A percentile compares a stretch with the other conserved stretches of the same genome.
Conservation (phyloP, 495 filamentous ascomycete species). For the Neurospora discreta region DNA sequence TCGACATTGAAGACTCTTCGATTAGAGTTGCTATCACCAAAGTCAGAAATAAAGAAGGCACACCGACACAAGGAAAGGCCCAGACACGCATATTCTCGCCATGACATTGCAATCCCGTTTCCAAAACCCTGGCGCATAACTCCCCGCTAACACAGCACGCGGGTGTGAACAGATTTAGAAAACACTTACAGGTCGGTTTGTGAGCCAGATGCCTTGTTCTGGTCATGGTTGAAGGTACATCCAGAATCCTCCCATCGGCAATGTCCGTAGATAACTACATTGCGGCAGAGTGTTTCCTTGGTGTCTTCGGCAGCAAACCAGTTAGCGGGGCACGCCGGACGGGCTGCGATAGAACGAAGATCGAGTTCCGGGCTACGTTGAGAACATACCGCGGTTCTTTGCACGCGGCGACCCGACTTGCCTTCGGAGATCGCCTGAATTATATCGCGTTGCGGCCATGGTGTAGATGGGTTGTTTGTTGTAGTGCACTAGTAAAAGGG, state of each 20-base stretch:
- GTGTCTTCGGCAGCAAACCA: conserved; percentile 25
- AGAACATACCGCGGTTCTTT: conserved; percentile 36
- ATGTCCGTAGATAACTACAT: conserved; percentile 87
- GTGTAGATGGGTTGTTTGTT: conserved; percentile 1
- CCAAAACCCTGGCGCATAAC: neutral
- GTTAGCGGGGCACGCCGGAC: conserved; percentile 3
- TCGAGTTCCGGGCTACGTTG: neutral
- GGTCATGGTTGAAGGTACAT: conserved; percentile 86
- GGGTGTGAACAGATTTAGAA: neutral
- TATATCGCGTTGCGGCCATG: conserved; percentile 36
- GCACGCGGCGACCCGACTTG: conserved; percentile 41
- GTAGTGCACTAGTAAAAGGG: conserved; percentile 7
- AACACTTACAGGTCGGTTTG: conserved; percentile 50
- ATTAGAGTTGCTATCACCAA: conserved; percentile 33
- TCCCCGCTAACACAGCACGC: neutral
- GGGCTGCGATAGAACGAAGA: neutral
- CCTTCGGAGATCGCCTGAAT: conserved; percentile 32
- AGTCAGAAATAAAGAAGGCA: conserved; percentile 4
- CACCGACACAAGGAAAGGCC: neutral
- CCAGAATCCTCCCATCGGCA: conserved; percentile 88
- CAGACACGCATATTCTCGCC: neutral
- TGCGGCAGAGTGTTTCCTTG: conserved; percentile 85
- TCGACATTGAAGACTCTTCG: conserved; percentile 86
- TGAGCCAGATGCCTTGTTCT: conserved; percentile 40
- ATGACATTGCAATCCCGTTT: neutral